Evolutionary conservation across 176 grass and related monocot genomes (phyloP).

Genomic region (Thinopyrum elongatum): DNA sequence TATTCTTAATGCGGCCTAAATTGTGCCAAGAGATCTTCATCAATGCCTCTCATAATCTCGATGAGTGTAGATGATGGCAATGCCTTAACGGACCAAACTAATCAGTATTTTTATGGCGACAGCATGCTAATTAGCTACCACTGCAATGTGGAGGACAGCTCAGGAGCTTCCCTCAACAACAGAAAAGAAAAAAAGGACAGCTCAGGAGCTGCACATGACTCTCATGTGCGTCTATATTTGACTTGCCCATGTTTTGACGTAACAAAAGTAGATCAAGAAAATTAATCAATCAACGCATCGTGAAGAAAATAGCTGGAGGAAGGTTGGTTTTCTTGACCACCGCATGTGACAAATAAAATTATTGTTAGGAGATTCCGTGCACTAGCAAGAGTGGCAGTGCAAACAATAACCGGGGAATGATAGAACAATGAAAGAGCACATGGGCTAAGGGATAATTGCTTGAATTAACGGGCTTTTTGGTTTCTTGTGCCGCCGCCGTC

Average conservation of each 20-base stretch:
- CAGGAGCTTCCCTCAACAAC: neutral
- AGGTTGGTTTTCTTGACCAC: conserved; percentile 11
- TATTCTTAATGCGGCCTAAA: neutral
- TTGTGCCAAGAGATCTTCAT: neutral
- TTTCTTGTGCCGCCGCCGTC: no score
- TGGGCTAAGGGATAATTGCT: neutral
- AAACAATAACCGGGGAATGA: neutral
- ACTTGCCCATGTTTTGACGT: conserved; percentile 27
- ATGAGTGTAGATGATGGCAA: neutral
- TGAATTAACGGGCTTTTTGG: neutral
- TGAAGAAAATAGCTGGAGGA: conserved; percentile 14
- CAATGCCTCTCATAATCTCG: neutral
- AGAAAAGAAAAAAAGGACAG: neutral
- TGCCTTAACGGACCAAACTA: conserved; percentile 5
- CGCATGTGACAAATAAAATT: conserved; percentile 27
- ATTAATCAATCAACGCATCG: neutral
- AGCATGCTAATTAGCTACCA: neutral
- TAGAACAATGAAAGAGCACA: neutral
- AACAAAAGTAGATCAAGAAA: neutral
- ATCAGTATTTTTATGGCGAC: neutral
- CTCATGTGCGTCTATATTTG: conserved; percentile 31
- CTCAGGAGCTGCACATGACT: conserved; percentile 33
- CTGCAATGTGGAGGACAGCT: conserved; percentile 22
- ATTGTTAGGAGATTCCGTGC: conserved; percentile 13
- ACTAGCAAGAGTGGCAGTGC: neutral